Base-by-base conservation (phyloP, 129 eudicot genomes). In the Helianthus tuberosus region DNA sequence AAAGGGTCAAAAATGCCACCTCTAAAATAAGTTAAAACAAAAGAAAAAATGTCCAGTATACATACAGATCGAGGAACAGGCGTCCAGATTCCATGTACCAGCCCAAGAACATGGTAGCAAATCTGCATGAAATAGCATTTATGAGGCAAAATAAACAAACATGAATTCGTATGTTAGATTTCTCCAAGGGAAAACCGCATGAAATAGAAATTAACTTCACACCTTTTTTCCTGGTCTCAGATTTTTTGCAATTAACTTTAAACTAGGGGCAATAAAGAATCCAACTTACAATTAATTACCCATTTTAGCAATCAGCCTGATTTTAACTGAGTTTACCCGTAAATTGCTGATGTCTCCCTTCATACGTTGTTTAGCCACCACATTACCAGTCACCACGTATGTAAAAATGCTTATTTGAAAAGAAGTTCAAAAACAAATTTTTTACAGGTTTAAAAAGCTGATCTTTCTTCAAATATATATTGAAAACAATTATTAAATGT, bases 31-130 rank as follows among this genome's bases (percentile, higher is more conserved):
- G 29, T 16, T 47, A 8, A 63, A 62, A 63, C 13, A 10, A 29
- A 72, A 63, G 62, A 75, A 48, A 63, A 68, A 52, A 46, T 23
- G 72, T 36, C 63, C 32, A 63, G 59, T 69, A 53, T 38, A 88
- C 97, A 35, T 77, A 95, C 99, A 70, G 96, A 84, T 73, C 94
- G 83, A 52, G 99, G 99, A 51, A 95, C 80, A 50, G 99, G 99
- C 7, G 97, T 86, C 99, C 99, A 95, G 64, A 91, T 73, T 64
- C 73, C 84, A 60, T 80, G 84, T 67, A 73, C 79, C 71, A 80
- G 50, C 71, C 84, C 84, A 80, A 80, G 84, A 67, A 80, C 84
- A 74, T 73, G 79, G 79, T 80, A 80, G 75, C 84, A 80, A 48
- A 74, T 80, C 99, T 95, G 91, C 73, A 74, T 16, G 64, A 50